Percentiles rank a stretch among this genome's conserved stretches.
These are phyloP conservation scores for Capsicum baccatum DNA, from an alignment of 257 asterid species.

Conservation along the genomic window DNA sequence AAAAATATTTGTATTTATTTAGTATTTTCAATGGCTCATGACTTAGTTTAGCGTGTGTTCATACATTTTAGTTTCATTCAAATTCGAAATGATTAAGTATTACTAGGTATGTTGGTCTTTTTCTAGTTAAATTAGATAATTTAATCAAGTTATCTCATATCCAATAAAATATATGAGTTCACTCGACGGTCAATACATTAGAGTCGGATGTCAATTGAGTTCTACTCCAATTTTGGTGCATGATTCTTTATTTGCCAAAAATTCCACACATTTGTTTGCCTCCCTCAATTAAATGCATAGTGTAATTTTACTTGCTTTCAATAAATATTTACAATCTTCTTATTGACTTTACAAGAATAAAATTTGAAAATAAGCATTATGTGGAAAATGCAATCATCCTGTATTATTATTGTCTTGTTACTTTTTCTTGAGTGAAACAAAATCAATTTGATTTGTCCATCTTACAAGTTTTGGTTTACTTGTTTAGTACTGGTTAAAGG, in stretches of 20 bases:
- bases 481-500: neutral
- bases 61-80: too few species aligned
- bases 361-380: neutral
- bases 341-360: neutral
- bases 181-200: too few species aligned
- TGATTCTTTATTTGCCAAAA: neutral
- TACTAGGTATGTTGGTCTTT: too few species aligned
- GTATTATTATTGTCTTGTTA: neutral
- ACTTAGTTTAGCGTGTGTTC: too few species aligned
- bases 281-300: neutral
- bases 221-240: neutral
- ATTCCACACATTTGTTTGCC: neutral
- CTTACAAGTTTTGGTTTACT: neutral
- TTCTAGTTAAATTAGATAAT: too few species aligned
- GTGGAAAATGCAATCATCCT: neutral
- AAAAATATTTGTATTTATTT: too few species aligned
- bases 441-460: neutral
- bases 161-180: too few species aligned
- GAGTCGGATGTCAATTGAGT: neutral
- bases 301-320: neutral
- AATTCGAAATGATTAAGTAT: too few species aligned
- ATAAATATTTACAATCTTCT: neutral
- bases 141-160: too few species aligned
- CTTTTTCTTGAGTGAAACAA: neutral
- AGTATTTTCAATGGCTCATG: too few species aligned